Conservation (phyloP, 306 rosid species). For the Alnus glutinosa region DNA sequence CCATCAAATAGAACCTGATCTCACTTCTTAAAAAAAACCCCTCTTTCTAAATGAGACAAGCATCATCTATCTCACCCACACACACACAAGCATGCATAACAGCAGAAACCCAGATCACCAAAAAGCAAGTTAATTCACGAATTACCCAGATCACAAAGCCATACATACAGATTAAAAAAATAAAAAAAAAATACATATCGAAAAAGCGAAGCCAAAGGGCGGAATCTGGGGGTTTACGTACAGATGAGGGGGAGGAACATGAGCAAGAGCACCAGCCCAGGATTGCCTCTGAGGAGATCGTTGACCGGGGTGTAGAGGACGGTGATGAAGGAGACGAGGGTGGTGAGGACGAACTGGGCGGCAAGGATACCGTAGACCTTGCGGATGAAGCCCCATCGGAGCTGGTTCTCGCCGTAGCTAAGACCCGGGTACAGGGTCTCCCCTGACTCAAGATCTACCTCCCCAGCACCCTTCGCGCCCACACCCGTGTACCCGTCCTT, state of each 20-base stretch:
- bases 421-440: constrained; percentile 79
- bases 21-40: background rate
- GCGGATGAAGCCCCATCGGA: constrained; percentile 98
- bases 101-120: background rate
- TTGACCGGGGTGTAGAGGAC: constrained; percentile 71
- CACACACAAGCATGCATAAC: background rate
- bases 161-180: background rate
- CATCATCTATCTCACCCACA: too few relatives aligned
- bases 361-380: constrained; percentile 91
- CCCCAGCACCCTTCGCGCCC: constrained; percentile 34
- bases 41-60: background rate
- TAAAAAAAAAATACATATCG: background rate
- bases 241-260: constrained; percentile 77
- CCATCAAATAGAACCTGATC: background rate
- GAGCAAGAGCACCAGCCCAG: constrained; percentile 72
- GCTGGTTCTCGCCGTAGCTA: constrained; percentile 76
- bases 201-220: background rate
- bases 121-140: background rate
- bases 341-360: constrained; percentile 79
- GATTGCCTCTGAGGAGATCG: constrained; percentile 72
- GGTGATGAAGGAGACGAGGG: constrained; percentile 71
- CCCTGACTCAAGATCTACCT: constrained; percentile 83
- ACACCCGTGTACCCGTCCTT: constrained; percentile 50
- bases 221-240: constrained; percentile 26
- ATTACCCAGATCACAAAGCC: background rate